phyloP scores from a whole-genome alignment of 495 filamentous ascomycete species.

The Penicillium angulare region DNA sequence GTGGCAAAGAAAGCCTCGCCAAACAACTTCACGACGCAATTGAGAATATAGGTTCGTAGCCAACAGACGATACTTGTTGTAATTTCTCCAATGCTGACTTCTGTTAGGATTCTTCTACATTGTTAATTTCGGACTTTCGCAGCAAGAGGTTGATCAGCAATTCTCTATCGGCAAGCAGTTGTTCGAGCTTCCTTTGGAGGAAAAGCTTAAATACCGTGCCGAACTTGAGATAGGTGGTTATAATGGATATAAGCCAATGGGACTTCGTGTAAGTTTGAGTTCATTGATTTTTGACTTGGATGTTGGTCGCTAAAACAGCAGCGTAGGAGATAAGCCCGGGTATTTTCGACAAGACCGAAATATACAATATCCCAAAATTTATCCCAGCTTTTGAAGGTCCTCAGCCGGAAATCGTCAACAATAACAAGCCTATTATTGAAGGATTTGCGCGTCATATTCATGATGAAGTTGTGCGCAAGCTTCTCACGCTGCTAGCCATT shows the following conservation, averaged over 20 bases:
- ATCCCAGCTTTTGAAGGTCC: conserved; percentile 12
- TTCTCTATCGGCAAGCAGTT: not conserved
- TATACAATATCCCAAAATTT: not conserved
- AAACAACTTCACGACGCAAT: conserved; percentile 55
- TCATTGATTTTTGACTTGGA: no score
- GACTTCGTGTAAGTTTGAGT: no score
- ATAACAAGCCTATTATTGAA: conserved; percentile 25
- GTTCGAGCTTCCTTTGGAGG: not conserved
- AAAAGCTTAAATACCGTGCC: not conserved
- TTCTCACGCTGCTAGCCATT: conserved; percentile 40
- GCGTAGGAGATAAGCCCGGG: not conserved
- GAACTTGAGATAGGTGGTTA: not conserved
- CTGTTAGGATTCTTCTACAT: conserved; percentile 21
- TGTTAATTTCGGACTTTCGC: not conserved
- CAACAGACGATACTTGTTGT: conserved; percentile 48
- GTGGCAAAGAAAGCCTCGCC: conserved; percentile 53
- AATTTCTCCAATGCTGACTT: conserved; percentile 44
- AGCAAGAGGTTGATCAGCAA: not conserved
- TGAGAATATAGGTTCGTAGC: no score
- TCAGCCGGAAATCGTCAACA: conserved; percentile 24
- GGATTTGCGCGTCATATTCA: conserved; percentile 23
- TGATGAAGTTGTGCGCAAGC: conserved; percentile 19
- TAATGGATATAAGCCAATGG: not conserved
- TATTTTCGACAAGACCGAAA: not conserved
- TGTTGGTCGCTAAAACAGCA: no score